A percentile compares a stretch with the other conserved stretches of the same genome.
Evolutionary conservation across 2,329 filamentous ascomycete species (phyloP).

Genomic region (Sporothrix variecibatus): DNA sequence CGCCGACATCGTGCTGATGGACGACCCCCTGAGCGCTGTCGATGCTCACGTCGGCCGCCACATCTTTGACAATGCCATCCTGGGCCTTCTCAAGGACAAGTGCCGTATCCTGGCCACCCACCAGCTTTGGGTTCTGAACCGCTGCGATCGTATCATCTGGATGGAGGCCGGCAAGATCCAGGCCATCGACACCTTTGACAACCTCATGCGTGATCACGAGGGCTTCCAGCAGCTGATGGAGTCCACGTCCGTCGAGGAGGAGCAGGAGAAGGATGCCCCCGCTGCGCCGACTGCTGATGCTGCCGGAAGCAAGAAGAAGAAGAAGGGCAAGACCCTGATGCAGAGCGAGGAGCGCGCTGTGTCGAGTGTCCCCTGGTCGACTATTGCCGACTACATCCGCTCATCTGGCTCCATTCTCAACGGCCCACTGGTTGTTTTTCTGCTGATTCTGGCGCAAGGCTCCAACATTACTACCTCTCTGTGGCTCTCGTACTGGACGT

Average conservation of each 20-base stretch:
- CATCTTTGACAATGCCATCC: slow-evolving; percentile 92
- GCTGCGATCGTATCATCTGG: slow-evolving; percentile 90
- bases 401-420: slow-evolving; percentile 73
- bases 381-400: slow-evolving; percentile 75
- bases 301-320: slow-evolving; percentile 56
- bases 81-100: slow-evolving; percentile 84
- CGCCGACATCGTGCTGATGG: slow-evolving; percentile 67
- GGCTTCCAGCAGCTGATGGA: slow-evolving; percentile 84
- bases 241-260: slow-evolving; percentile 74
- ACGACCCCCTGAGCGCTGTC: slow-evolving; percentile 68
- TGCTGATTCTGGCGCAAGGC: slow-evolving; percentile 74
- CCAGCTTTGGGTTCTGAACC: slow-evolving; percentile 87
- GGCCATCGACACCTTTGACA: slow-evolving; percentile 85
- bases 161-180: slow-evolving; percentile 85
- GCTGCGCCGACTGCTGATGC: slow-evolving; percentile 27
- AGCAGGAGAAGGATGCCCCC: slow-evolving; percentile 51
- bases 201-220: slow-evolving; percentile 77
- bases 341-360: slow-evolving; percentile 70
- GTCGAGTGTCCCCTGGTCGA: slow-evolving; percentile 74
- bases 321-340: slow-evolving; percentile 67
- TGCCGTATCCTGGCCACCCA: slow-evolving; percentile 91
- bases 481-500: slow-evolving; percentile 95
- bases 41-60: slow-evolving; percentile 70
- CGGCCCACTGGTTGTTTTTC: slow-evolving; percentile 61
- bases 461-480: slow-evolving; percentile 85